phyloP scores from a whole-genome alignment of 2,329 filamentous ascomycete species.

The Trichophyton verrucosum region DNA sequence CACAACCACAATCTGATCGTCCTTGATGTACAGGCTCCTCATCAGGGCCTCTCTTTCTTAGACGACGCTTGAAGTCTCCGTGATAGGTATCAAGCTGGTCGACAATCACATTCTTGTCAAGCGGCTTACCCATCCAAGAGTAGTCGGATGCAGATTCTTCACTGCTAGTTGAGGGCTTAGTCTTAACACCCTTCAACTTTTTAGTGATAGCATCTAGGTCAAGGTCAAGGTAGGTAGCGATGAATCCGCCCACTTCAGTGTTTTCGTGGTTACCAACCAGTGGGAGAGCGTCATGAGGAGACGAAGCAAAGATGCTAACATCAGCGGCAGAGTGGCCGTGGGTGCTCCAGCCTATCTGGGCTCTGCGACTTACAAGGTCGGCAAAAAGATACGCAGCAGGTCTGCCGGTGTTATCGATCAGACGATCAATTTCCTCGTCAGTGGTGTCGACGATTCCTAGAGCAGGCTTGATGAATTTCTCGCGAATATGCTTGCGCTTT shows the following conservation, averaged over 20 bases:
- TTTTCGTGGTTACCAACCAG: conserved; percentile 87
- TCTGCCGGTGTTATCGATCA: conserved; percentile 47
- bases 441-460: conserved; percentile 67
- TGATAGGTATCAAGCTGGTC: conserved; percentile 34
- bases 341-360: conserved; percentile 85
- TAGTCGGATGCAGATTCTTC: conserved; percentile 15
- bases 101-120: conserved; percentile 26
- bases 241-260: conserved; percentile 75
- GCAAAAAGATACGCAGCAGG: conserved; percentile 53
- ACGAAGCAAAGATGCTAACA: conserved; percentile 88
- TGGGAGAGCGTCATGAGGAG: conserved; percentile 47
- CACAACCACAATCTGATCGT: conserved; percentile 22
- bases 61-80: conserved; percentile 28
- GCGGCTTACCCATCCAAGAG: conserved; percentile 32
- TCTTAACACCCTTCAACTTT: conserved; percentile 45
- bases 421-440: conserved; percentile 54
- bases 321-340: conserved; percentile 90
- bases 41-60: conserved; percentile 16
- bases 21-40: conserved; percentile 11
- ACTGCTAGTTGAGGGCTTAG: conserved; percentile 7
- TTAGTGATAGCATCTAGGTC: conserved; percentile 67
- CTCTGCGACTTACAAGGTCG: conserved; percentile 74
- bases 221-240: conserved; percentile 65
- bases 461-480: conserved; percentile 53
- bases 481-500: conserved; percentile 50